Evolutionary conservation across 2,329 filamentous ascomycete genomes (phyloP).

Genomic region (Trichoderma koningiopsis): DNA sequence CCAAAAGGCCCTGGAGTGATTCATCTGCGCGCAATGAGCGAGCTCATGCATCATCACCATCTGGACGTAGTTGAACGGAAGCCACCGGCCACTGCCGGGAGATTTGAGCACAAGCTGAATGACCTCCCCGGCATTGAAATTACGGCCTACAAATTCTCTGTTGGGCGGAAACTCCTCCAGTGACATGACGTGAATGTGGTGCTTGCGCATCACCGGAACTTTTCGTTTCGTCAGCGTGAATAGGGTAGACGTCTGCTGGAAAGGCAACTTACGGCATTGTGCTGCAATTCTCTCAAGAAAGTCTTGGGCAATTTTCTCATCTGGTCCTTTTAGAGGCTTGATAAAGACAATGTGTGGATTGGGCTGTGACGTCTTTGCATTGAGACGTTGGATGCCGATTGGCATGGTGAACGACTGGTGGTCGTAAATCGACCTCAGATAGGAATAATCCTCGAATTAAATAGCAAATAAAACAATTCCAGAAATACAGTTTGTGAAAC

Average conservation of each 20-base stretch:
- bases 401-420: slow-evolving; percentile 57
- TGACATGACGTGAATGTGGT: slow-evolving; percentile 65
- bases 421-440: not conserved
- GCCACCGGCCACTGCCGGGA: slow-evolving; percentile 65
- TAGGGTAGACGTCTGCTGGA: not conserved
- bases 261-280: slow-evolving; percentile 63
- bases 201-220: slow-evolving; percentile 69
- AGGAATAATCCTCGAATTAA: not conserved
- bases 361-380: slow-evolving; percentile 71
- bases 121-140: slow-evolving; percentile 88
- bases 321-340: slow-evolving; percentile 69
- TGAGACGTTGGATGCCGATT: slow-evolving; percentile 75
- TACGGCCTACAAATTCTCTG: slow-evolving; percentile 79
- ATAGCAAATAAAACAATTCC: not conserved
- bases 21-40: slow-evolving; percentile 90
- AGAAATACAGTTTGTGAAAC: not conserved
- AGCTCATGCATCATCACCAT: slow-evolving; percentile 97
- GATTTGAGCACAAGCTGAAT: slow-evolving; percentile 81
- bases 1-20: slow-evolving; percentile 82
- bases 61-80: slow-evolving; percentile 81
- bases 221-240: slow-evolving; percentile 32
- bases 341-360: slow-evolving; percentile 84
- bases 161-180: slow-evolving; percentile 84
- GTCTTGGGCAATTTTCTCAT: slow-evolving; percentile 64
- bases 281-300: slow-evolving; percentile 78